These are phyloP conservation scores for Penicillium maclennaniae DNA, from an alignment of 495 filamentous ascomycete species.

Conservation along the genomic window DNA sequence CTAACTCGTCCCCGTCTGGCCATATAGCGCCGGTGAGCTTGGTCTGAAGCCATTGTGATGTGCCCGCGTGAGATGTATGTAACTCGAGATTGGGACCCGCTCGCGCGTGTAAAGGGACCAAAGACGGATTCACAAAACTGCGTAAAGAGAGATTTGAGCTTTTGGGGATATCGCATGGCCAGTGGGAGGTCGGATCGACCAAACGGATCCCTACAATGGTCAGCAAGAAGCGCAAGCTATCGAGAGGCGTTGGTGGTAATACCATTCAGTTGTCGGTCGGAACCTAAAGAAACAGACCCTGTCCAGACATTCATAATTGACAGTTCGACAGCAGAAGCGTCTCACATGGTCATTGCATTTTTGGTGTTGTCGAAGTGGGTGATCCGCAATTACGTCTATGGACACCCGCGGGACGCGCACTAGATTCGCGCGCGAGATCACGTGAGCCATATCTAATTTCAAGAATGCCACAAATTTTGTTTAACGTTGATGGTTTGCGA, in stretches of 20 bases:
- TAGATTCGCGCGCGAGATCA: conserved; percentile 15
- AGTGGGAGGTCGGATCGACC: conserved; percentile 34
- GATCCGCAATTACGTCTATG: neutral
- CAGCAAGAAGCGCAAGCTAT: conserved; percentile 8
- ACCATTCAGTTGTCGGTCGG: conserved; percentile 36
- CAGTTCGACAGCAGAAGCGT: neutral
- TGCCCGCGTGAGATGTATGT: conserved; percentile 32
- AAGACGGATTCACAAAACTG: conserved; percentile 44
- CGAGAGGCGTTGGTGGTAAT: conserved; percentile 9
- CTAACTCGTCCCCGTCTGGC: conserved; percentile 33
- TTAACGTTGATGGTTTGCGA: neutral
- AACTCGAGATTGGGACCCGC: conserved; percentile 50
- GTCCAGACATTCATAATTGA: conserved; percentile 41
- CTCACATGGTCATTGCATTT: conserved; percentile 1
- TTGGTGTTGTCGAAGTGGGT: conserved; percentile 3
- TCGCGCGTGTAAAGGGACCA: conserved; percentile 48
- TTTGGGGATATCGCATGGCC: conserved; percentile 39
- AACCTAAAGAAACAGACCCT: conserved; percentile 29
- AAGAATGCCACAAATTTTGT: neutral
- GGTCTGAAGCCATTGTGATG: conserved; percentile 42
- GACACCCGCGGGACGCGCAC: conserved; percentile 4
- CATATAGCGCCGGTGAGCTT: conserved; percentile 32
- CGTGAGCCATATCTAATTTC: conserved; percentile 4
- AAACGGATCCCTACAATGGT: conserved; percentile 36
- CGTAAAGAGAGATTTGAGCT: conserved; percentile 35